These are phyloP conservation scores for Vanrija sp. DNA, from an alignment of 1,284 basidiomycete genomes.

Conservation along the genomic window DNA sequence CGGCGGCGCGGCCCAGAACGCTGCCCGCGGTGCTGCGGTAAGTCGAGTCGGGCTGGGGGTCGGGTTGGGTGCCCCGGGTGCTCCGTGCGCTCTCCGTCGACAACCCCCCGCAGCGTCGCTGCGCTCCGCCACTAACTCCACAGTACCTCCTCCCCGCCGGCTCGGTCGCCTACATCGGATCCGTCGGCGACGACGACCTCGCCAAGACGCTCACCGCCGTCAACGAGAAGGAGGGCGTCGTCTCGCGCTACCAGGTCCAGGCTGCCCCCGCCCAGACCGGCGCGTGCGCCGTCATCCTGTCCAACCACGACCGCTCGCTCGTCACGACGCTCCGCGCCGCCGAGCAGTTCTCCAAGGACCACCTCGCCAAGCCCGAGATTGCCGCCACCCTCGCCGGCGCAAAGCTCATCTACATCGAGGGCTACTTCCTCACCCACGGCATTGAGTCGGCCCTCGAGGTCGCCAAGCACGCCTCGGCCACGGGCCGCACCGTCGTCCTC, in stretches of 20 bases:
- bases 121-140: slow-evolving; percentile 1
- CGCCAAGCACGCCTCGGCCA: slow-evolving; percentile 72
- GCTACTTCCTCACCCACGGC: slow-evolving; percentile 97
- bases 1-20: slow-evolving; percentile 94
- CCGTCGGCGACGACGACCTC: slow-evolving; percentile 87
- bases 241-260: slow-evolving; percentile 84
- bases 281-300: slow-evolving; percentile 94
- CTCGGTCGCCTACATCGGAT: slow-evolving; percentile 92
- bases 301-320: slow-evolving; percentile 86
- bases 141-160: slow-evolving; percentile 85
- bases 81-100: too few relatives aligned
- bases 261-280: slow-evolving; percentile 79
- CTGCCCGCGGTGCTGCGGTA: slow-evolving; percentile 92
- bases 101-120: not conserved
- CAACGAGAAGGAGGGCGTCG: slow-evolving; percentile 87
- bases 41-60: slow-evolving; percentile 48
- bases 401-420: slow-evolving; percentile 89
- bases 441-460: slow-evolving; percentile 68
- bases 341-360: slow-evolving; percentile 77
- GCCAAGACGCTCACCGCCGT: slow-evolving; percentile 86
- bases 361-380: slow-evolving; percentile 73
- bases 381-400: slow-evolving; percentile 74
- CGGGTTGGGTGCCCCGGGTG: not conserved
- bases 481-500: slow-evolving; percentile 78
- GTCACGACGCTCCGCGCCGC: slow-evolving; percentile 87